These are phyloP conservation scores for Streptanthus diversifolius DNA, from an alignment of 345 rosid genomes.

Conservation along the genomic window DNA sequence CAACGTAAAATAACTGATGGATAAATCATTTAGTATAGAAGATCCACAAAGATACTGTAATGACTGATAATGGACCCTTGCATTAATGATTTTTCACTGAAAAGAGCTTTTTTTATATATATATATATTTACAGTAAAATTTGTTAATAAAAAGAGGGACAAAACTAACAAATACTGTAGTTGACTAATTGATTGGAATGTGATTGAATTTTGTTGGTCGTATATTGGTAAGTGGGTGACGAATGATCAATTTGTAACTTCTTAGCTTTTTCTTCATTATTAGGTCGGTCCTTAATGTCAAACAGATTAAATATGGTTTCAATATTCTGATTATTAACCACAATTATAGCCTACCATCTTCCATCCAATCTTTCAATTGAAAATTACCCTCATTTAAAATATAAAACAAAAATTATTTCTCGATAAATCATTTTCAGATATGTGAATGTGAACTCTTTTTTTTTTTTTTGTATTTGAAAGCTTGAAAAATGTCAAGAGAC, in stretches of 20 bases:
- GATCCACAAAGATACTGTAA: slow-evolving; percentile 26
- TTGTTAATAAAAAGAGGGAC: not conserved
- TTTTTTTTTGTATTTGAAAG: slow-evolving; percentile 7
- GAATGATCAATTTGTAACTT: not conserved
- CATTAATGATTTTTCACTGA: slow-evolving; percentile 10
- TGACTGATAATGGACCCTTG: slow-evolving; percentile 26
- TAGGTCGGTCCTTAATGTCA: slow-evolving; percentile 37
- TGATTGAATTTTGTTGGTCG: slow-evolving; percentile 28
- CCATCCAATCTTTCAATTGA: not conserved
- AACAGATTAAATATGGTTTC: not conserved
- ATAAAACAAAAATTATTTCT: not conserved
- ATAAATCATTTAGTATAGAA: slow-evolving; percentile 12
- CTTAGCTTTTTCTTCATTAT: slow-evolving; percentile 28
- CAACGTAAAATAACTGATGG: no score
- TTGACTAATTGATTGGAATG: slow-evolving; percentile 30
- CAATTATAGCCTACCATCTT: not conserved
- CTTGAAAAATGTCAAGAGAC: slow-evolving; percentile 1
- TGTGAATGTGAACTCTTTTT: slow-evolving; percentile 13
- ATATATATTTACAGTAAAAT: not conserved
- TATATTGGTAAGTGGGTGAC: slow-evolving; percentile 23
- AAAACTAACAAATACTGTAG: slow-evolving; percentile 17
- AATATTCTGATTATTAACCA: not conserved
- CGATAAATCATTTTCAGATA: not conserved
- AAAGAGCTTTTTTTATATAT: slow-evolving; percentile 13
- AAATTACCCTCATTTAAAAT: not conserved